Base-by-base conservation (phyloP, 495 filamentous ascomycete genomes). In the Geopyxis carbonaria region DNA sequence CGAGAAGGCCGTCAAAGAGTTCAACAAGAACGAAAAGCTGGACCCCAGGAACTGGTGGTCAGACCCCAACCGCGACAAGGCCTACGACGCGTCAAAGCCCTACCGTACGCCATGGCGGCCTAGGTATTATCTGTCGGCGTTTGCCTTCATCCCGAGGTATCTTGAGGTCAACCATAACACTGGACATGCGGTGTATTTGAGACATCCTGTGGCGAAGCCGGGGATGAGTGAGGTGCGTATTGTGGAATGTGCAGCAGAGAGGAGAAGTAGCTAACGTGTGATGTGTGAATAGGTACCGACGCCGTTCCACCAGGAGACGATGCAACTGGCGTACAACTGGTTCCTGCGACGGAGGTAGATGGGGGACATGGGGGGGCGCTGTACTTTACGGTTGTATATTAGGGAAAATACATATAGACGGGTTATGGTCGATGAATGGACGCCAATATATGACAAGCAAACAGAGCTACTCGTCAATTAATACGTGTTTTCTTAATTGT, bases 101-200 rank as follows among this genome's bases (percentile, higher is more conserved):
- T 97, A 97, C 60, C 65, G 67, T 13, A 93, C 87, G 11, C 89
- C 89, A 14, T 97, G 89, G 89, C 57, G 64, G 21, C 89, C 89
- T n/a, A 65, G 85, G 28, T 66, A 75, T 34, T 95, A 71, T 64
- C 86, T 97, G 79, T 64, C 68, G 14, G 73, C 84, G 2, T 97
- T 95, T 58, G 84, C 85, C 10, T 93, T 93, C 59, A 83, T 97
- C 43, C 89, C 89, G 15, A 67, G 80, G 42, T 97, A 93, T 61
- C 69, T 97, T 42, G 89, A 97, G 64, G 89, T 97, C 52, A 93
- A 94, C 65, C 86, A 87, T 56, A 84, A 80, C 50, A 78, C 93
- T 50, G 95, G 89, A 62, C 73, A 84, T 11, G 89, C 89, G 14
- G 87, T 97, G 28, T 97, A 95, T 61, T 61, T 97, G 45, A 71